Conservation (phyloP, 2,329 filamentous ascomycete species). For the Thelonectria blattea region DNA sequence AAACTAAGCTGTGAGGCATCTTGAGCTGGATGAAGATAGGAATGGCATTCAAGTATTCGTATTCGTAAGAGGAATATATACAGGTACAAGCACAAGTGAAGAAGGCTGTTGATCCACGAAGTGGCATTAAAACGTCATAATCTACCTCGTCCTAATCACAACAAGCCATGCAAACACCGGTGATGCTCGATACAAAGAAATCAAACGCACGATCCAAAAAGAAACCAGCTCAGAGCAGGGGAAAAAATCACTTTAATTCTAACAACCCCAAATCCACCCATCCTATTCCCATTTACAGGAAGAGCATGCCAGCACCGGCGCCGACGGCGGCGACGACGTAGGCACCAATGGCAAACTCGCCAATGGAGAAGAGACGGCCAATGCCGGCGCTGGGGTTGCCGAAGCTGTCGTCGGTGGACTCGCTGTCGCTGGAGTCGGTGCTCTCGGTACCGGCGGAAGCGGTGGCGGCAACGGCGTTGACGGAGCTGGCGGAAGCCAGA, state of each 20-base stretch:
- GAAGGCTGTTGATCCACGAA: slow-evolving; percentile 23
- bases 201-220: slow-evolving; percentile 28
- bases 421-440: slow-evolving; percentile 34
- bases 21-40: too few relatives aligned
- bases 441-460: slow-evolving; percentile 47
- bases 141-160: slow-evolving; percentile 38
- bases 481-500: slow-evolving; percentile 67
- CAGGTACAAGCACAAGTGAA: background rate
- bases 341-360: slow-evolving; percentile 55
- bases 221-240: slow-evolving; percentile 25
- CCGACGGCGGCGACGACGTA: slow-evolving; percentile 60
- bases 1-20: too few relatives aligned
- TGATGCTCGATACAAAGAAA: slow-evolving; percentile 38
- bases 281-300: slow-evolving; percentile 51
- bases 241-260: slow-evolving; percentile 29
- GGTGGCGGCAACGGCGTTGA: slow-evolving; percentile 54
- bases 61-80: background rate
- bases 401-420: slow-evolving; percentile 42
- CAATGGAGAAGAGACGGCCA: slow-evolving; percentile 51
- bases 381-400: slow-evolving; percentile 46
- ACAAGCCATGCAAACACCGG: slow-evolving; percentile 36
- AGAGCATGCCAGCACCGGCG: slow-evolving; percentile 59
- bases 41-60: background rate
- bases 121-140: slow-evolving; percentile 33
- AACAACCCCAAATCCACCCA: slow-evolving; percentile 14